A percentile compares a stretch with the other conserved stretches of the same genome.
phyloP scores from a whole-genome alignment of 225 moss, liverwort and hornwort species.

The Bryoerythrophyllum caledonicum region DNA sequence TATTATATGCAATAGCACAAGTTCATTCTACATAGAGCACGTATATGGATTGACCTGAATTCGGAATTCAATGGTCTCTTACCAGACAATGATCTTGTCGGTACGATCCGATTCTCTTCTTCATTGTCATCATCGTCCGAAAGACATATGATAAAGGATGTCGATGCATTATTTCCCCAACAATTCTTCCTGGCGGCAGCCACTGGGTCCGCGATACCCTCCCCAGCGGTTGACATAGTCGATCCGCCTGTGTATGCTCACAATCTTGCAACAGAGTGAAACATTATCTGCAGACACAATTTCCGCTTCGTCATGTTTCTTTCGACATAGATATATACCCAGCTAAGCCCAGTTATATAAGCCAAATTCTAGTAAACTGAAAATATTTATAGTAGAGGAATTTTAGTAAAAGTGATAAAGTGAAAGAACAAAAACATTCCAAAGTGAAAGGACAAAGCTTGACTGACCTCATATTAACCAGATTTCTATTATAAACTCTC shows the following conservation, averaged over 20 bases:
- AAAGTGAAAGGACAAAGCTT: no score
- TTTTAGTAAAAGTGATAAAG: no score
- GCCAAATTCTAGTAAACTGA: no score
- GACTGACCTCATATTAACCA: no score
- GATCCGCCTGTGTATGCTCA: background rate
- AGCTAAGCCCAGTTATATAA: no score
- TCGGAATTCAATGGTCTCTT: conserved; percentile 6
- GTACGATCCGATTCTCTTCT: conserved; percentile 3
- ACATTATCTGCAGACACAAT: conserved; percentile 7
- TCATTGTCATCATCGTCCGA: conserved; percentile 31
- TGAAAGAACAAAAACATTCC: no score
- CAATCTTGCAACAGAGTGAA: conserved; percentile 6
- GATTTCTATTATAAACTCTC: background rate
- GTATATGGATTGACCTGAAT: conserved; percentile 1
- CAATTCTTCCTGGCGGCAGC: background rate
- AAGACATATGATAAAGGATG: conserved; percentile 18
- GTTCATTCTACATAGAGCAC: background rate
- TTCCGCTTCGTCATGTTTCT: background rate
- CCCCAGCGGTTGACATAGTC: conserved; percentile 14
- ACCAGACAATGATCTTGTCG: conserved; percentile 1
- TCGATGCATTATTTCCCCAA: background rate
- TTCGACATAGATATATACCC: no score
- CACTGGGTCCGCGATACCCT: conserved; percentile 3
- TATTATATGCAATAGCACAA: background rate
- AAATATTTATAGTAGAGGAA: no score